Evolutionary conservation across 2,329 filamentous ascomycete species (phyloP).

Genomic region (Epichloe glyceriae): DNA sequence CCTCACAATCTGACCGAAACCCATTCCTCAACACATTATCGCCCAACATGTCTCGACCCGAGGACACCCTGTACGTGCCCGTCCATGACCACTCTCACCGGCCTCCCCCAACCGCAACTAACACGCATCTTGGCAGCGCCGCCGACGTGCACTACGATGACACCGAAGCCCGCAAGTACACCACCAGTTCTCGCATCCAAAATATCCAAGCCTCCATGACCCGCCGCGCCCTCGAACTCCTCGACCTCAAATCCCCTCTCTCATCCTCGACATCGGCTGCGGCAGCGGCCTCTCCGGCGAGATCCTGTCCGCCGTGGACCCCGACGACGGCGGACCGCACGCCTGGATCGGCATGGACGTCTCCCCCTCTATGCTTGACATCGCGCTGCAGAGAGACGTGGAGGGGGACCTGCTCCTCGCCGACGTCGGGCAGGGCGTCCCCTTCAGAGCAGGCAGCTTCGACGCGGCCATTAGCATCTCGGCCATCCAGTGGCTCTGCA

Average conservation of each 20-base stretch:
- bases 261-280: constrained; percentile 95
- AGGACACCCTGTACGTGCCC: constrained; percentile 69
- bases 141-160: constrained; percentile 98
- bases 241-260: constrained; percentile 63
- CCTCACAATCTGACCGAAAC: background rate
- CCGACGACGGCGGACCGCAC: constrained; percentile 70
- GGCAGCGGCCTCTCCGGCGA: constrained; percentile 90
- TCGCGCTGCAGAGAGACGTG: constrained; percentile 81
- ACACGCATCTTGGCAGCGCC: constrained; percentile 41
- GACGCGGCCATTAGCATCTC: constrained; percentile 92
- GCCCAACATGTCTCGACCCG: constrained; percentile 79
- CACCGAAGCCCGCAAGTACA: constrained; percentile 91
- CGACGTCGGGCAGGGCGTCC: constrained; percentile 90
- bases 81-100: constrained; percentile 13
- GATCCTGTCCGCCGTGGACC: constrained; percentile 63
- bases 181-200: constrained; percentile 87
- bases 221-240: constrained; percentile 78
- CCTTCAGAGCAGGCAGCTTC: constrained; percentile 83
- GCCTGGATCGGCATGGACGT: constrained; percentile 98
- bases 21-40: background rate
- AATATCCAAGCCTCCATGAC: constrained; percentile 95
- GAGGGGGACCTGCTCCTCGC: constrained; percentile 90
- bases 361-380: constrained; percentile 88
- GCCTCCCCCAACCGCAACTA: background rate
- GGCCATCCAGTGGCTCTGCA: constrained; percentile 97